These are phyloP conservation scores for Yamagishiella unicocca DNA, from an alignment of 139 green algal genomes.

Conservation along the genomic window DNA sequence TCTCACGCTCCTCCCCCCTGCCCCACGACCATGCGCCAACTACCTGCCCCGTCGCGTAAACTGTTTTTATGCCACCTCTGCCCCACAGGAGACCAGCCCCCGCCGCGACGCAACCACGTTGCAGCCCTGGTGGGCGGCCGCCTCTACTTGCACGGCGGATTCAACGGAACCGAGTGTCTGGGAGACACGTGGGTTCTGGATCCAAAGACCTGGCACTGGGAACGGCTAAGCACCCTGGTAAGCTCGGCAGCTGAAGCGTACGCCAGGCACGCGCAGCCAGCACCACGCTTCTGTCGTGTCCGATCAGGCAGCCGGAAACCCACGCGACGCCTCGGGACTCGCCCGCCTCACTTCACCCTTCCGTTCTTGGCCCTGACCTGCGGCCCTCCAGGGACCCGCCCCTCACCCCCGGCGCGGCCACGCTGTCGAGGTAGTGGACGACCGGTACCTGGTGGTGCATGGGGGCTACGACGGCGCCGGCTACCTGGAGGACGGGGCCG, in stretches of 20 bases:
- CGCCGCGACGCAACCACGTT: conserved; percentile 59
- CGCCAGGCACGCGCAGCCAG: no score
- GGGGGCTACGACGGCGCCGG: conserved; percentile 63
- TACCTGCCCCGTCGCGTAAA: no score
- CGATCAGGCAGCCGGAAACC: no score
- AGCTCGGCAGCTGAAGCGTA: no score
- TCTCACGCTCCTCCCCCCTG: no score
- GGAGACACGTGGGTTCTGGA: conserved; percentile 65
- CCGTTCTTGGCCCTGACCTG: neutral
- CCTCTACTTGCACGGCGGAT: conserved; percentile 64
- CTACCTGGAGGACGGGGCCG: conserved; percentile 48
- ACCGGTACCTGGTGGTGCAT: conserved; percentile 66
- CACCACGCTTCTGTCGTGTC: neutral
- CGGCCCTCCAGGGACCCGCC: conserved; percentile 41
- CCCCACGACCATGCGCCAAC: no score
- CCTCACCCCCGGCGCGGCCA: conserved; percentile 53
- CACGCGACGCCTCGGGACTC: neutral
- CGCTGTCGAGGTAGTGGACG: conserved; percentile 48
- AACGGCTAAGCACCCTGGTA: conserved; percentile 15
- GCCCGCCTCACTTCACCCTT: neutral
- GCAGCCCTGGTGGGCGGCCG: conserved; percentile 46
- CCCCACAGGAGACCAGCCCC: conserved; percentile 41
- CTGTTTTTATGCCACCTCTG: no score
- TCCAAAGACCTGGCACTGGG: conserved; percentile 62
- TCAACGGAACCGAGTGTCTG: conserved; percentile 47